phyloP scores from a whole-genome alignment of 257 asterid genomes.

The Gardenia jasminoides region DNA sequence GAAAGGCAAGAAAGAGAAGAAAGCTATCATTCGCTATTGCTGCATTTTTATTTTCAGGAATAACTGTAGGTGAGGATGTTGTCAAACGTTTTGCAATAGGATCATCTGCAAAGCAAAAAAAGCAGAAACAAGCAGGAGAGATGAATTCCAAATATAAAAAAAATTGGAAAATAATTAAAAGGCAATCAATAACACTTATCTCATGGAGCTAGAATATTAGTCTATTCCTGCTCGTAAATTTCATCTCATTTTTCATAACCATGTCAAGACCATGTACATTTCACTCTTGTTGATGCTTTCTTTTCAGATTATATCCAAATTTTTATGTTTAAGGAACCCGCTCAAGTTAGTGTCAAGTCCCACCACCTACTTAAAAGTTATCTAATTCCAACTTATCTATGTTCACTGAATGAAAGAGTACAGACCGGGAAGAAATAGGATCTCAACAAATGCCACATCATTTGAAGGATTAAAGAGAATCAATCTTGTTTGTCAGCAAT shows the following conservation, averaged over 20 bases:
- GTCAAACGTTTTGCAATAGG: slow-evolving; percentile 68
- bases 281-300: not conserved
- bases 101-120: slow-evolving; percentile 60
- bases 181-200: not conserved
- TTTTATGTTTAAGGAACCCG: not conserved
- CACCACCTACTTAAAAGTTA: not conserved
- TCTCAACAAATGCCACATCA: not conserved
- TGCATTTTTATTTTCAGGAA: slow-evolving; percentile 37
- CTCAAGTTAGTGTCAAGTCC: not conserved
- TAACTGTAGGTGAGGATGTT: slow-evolving; percentile 40
- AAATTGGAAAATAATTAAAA: not conserved
- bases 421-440: not conserved
- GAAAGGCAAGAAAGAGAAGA: not conserved
- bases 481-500: not conserved
- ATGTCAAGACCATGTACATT: not conserved
- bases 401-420: not conserved
- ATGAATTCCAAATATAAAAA: not conserved
- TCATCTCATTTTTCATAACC: not conserved
- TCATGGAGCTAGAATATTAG: not conserved
- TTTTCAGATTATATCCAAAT: not conserved
- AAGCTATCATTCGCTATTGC: slow-evolving; percentile 34
- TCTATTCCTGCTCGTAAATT: not conserved
- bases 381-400: not conserved
- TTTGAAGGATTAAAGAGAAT: not conserved
- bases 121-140: slow-evolving; percentile 20